Base-by-base conservation (phyloP, 345 rosid genomes). In the Sonneratia alba region DNA sequence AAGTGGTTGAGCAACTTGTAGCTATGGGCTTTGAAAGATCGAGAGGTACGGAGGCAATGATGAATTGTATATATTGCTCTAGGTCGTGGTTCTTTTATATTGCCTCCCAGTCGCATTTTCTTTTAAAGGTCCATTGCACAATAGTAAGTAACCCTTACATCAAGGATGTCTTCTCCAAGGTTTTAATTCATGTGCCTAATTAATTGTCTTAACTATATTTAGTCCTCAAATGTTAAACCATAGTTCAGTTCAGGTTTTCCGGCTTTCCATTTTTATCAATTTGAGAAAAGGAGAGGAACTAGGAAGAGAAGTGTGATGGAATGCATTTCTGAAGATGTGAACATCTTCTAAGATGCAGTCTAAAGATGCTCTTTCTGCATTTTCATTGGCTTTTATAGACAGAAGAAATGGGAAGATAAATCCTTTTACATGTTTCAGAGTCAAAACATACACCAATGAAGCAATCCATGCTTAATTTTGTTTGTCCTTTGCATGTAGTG, bases 1-100 rank as follows among this genome's bases (percentile, higher is more conserved):
- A 79, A 49, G 76, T 67, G 56, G 73, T 86, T 13, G 89, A 90
- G 77, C 81, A 72, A 77, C 93, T 91, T 74, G 92, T 91, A 24
- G 75, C 86, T 27, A 94, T 91, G 98, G 98, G 98, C n/a, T 94
- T 91, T 75, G 97, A 84, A 77, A 83, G 89, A 80, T 81, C 87
- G 56, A 78, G 71, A 73, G 98, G 98, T 91, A 83, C 36, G 42
- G 36, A 64, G 67, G 21, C 24, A 49, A 65, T 64, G 47, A 4
- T 45, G 7, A 22, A 13, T 36, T 3, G 34, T 47, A 45, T 36
- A 45, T 66, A 36, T 36, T 47, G 49, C 49, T 38, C 38, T 38
- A 22, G 42, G 24, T 36, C 42, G 36, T 66, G 36, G 15, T 45
- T 40, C 49, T 43, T 61, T 62, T 48, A 53, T 1, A 22, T 70